Percentiles rank a stretch among this genome's conserved stretches.
Conservation (phyloP, 2,329 filamentous ascomycete species). For the Emergomyces africanus region DNA sequence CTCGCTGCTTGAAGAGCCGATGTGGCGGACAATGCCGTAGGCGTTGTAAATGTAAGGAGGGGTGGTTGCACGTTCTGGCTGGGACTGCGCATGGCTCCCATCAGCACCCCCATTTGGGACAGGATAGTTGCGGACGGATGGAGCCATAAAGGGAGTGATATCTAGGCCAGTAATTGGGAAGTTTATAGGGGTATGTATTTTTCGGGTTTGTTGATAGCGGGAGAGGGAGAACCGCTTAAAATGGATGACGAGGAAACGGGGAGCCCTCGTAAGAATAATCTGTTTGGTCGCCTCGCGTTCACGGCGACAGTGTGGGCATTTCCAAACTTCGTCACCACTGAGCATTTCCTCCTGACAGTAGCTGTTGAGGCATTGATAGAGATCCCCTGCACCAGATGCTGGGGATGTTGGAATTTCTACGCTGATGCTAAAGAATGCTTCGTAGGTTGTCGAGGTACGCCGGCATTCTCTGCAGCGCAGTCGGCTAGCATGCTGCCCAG, state of each 20-base stretch:
- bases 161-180: slow-evolving; percentile 64
- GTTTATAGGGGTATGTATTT: slow-evolving; percentile 57
- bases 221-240: slow-evolving; percentile 58
- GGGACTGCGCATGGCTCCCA: slow-evolving; percentile 46
- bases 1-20: slow-evolving; percentile 51
- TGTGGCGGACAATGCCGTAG: slow-evolving; percentile 72
- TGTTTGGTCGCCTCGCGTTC: slow-evolving; percentile 56
- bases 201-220: slow-evolving; percentile 45
- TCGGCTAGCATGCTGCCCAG: slow-evolving; percentile 53
- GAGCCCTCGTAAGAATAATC: slow-evolving; percentile 63
- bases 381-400: slow-evolving; percentile 44
- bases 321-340: slow-evolving; percentile 54
- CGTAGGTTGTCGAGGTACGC: slow-evolving; percentile 53
- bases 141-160: slow-evolving; percentile 47
- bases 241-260: slow-evolving; percentile 64
- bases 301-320: slow-evolving; percentile 61
- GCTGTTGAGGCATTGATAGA: slow-evolving; percentile 56
- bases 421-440: slow-evolving; percentile 58
- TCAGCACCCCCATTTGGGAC: slow-evolving; percentile 31
- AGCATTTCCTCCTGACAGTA: slow-evolving; percentile 57
- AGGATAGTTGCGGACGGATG: slow-evolving; percentile 25
- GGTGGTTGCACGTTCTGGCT: slow-evolving; percentile 21
- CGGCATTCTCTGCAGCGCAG: slow-evolving; percentile 49
- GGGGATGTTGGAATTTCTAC: slow-evolving; percentile 51
- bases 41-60: slow-evolving; percentile 65